phyloP scores from a whole-genome alignment of 768 basidiomycete species.

The Rhodosporidiobolus sp. region DNA sequence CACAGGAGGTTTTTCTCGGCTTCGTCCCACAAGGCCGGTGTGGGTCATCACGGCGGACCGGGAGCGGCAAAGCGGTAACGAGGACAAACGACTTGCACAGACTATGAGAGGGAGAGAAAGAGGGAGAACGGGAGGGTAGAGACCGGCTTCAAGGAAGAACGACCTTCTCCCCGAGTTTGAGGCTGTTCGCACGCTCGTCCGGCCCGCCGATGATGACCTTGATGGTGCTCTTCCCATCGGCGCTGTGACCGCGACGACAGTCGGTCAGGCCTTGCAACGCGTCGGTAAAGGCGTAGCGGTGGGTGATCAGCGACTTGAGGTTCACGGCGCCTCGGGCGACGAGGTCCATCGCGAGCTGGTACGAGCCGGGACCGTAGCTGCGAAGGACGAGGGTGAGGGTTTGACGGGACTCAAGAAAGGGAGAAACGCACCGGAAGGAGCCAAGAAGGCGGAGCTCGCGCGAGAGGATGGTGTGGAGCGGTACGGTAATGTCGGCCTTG shows the following conservation, averaged over 20 bases:
- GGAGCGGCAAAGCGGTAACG: too few species aligned
- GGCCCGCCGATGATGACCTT: constrained; percentile 51
- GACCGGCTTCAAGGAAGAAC: too few species aligned
- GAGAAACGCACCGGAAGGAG: constrained; percentile 75
- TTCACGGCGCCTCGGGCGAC: constrained; percentile 77
- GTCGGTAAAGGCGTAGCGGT: constrained; percentile 74
- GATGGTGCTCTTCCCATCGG: constrained; percentile 81
- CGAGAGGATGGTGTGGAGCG: constrained; percentile 57
- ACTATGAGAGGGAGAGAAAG: too few species aligned
- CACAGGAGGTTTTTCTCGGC: too few species aligned
- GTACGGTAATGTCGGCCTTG: constrained; percentile 67
- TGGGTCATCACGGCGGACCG: too few species aligned
- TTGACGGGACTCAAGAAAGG: background rate
- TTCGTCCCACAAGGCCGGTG: too few species aligned
- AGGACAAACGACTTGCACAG: too few species aligned
- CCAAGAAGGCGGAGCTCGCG: constrained; percentile 76
- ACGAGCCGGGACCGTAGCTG: constrained; percentile 64
- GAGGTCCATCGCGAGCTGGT: constrained; percentile 77
- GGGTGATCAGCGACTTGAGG: constrained; percentile 84
- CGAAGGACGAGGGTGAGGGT: background rate
- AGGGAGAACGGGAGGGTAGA: too few species aligned
- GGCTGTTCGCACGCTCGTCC: too few species aligned
- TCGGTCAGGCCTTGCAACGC: constrained; percentile 77
- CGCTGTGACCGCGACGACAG: constrained; percentile 72
- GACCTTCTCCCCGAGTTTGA: too few species aligned